A percentile compares a stretch with the other conserved stretches of the same genome.
phyloP scores from a whole-genome alignment of 208 protist genomes.

The Leishmania guyanensis region DNA sequence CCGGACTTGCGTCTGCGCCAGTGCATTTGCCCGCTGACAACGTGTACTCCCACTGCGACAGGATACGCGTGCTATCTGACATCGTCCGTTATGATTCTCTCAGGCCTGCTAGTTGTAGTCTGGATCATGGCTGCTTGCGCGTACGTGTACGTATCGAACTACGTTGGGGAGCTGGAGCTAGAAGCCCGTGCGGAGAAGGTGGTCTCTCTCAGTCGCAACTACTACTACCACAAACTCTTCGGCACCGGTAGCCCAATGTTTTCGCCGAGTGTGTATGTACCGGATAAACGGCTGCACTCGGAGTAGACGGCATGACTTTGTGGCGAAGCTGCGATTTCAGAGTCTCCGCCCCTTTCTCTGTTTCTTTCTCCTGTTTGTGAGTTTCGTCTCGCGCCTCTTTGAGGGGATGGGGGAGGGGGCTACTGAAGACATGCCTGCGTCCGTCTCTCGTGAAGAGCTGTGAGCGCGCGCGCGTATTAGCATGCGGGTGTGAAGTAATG shows the following conservation, averaged over 20 bases:
- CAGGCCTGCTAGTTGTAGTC: conserved; percentile 53
- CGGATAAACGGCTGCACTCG: neutral
- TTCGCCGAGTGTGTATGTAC: conserved; percentile 18
- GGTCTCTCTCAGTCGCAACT: conserved; percentile 42
- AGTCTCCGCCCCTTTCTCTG: neutral
- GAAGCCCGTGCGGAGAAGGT: conserved; percentile 32
- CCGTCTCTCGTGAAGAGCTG: neutral
- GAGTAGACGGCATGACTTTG: neutral
- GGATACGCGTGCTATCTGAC: conserved; percentile 67
- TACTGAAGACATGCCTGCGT: neutral
- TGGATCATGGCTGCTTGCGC: conserved; percentile 63
- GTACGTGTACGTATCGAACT: conserved; percentile 74
- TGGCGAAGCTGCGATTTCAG: neutral
- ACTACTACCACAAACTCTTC: conserved; percentile 84
- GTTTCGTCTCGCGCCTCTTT: neutral
- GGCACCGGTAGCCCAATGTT: conserved; percentile 32
- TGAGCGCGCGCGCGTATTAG: neutral
- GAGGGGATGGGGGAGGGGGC: neutral
- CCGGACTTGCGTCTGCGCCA: conserved; percentile 57
- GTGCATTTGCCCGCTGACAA: conserved; percentile 81
- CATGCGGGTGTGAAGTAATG: neutral
- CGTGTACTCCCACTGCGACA: conserved; percentile 36
- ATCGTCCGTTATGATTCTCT: conserved; percentile 59
- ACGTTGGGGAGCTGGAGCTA: conserved; percentile 47
- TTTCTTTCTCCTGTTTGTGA: neutral